Evolutionary conservation across 192 early-diverging fungal species (phyloP).

Genomic region (Lobulomyces angularis): DNA sequence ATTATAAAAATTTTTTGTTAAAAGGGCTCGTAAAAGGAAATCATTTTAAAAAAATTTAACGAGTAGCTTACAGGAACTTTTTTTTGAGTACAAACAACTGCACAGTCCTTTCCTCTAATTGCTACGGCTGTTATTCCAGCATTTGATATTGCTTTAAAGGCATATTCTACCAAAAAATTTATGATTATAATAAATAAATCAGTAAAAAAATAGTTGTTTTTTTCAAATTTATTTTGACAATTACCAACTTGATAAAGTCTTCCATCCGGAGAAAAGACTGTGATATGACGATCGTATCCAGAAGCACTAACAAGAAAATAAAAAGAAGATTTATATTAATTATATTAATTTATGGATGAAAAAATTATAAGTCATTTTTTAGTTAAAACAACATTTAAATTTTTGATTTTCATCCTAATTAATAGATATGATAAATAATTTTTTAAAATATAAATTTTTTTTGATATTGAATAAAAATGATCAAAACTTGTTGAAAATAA

Average conservation of each 20-base stretch:
- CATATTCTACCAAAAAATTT: slow-evolving; percentile 70
- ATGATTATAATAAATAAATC: neutral
- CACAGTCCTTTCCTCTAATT: slow-evolving; percentile 87
- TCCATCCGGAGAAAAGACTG: slow-evolving; percentile 99
- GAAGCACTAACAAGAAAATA: too few species aligned
- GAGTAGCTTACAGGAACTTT: slow-evolving; percentile 69
- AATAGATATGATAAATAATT: too few species aligned
- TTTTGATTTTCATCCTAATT: too few species aligned
- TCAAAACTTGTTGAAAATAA: too few species aligned
- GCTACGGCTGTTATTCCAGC: slow-evolving; percentile 91
- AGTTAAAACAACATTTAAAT: too few species aligned
- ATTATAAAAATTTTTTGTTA: slow-evolving; percentile 1
- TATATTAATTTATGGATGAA: too few species aligned
- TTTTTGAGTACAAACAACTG: slow-evolving; percentile 91
- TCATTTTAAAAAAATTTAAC: neutral
- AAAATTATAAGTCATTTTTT: too few species aligned
- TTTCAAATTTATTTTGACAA: slow-evolving; percentile 9
- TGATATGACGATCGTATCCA: slow-evolving; percentile 98
- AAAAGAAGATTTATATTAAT: too few species aligned
- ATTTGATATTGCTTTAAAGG: slow-evolving; percentile 99
- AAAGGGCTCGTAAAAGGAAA: slow-evolving; percentile 21
- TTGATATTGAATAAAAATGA: too few species aligned
- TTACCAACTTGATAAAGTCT: slow-evolving; percentile 98
- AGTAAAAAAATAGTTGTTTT: slow-evolving; percentile 4
- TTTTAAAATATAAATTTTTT: too few species aligned